These are phyloP conservation scores for Cryphonectria radicalis DNA, from an alignment of 2,329 filamentous ascomycete species.

Conservation along the genomic window DNA sequence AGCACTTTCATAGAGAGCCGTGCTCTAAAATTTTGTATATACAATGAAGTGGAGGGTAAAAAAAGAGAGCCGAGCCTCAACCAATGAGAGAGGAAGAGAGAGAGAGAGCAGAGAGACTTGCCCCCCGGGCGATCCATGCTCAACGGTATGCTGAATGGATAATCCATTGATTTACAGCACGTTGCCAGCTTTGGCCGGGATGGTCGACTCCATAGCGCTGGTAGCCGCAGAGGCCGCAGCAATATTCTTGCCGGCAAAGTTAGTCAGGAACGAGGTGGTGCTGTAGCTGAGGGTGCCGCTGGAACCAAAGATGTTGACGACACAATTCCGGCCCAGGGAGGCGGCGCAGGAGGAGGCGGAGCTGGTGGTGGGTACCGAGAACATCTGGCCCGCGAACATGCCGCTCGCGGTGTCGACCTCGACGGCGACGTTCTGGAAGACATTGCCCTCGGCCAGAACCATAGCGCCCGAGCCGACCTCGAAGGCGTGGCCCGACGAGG, in stretches of 20 bases:
- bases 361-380: conserved; percentile 32
- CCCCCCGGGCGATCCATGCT: background rate
- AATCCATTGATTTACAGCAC: conserved; percentile 14
- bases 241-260: conserved; percentile 31
- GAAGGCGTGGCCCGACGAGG: conserved; percentile 55
- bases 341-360: conserved; percentile 47
- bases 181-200: conserved; percentile 24
- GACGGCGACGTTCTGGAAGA: conserved; percentile 59
- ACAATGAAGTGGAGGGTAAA: background rate
- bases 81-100: background rate
- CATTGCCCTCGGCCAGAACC: conserved; percentile 60
- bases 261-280: conserved; percentile 27
- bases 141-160: background rate
- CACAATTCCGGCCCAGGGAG: conserved; percentile 53
- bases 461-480: conserved; percentile 50
- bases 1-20: too few species aligned
- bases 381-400: conserved; percentile 31
- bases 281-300: conserved; percentile 17
- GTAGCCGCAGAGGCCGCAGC: conserved; percentile 22
- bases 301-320: conserved; percentile 47
- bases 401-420: conserved; percentile 41
- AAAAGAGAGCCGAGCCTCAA: background rate
- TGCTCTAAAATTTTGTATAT: background rate
- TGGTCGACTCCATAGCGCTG: conserved; percentile 19
- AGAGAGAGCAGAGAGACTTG: background rate